Conservation (phyloP, 202 grass and related monocot genomes). For the Setaria italica region DNA sequence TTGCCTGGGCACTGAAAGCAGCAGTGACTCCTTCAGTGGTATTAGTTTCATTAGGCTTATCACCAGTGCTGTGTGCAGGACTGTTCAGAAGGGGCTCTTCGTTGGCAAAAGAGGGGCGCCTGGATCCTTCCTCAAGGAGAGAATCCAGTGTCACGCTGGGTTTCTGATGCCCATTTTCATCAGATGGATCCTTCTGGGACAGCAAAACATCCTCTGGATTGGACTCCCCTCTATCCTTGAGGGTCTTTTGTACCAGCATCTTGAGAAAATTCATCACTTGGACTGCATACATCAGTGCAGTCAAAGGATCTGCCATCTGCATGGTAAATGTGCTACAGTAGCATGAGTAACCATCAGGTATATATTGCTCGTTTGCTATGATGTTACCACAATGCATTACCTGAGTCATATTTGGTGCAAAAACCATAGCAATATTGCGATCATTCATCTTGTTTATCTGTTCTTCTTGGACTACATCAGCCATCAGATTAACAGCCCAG, state of each 20-base stretch:
- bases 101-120: slow-evolving; percentile 50
- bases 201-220: slow-evolving; percentile 56
- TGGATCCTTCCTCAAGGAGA: slow-evolving; percentile 53
- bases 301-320: slow-evolving; percentile 96
- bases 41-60: slow-evolving; percentile 41
- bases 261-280: slow-evolving; percentile 99
- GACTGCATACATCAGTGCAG: slow-evolving; percentile 92
- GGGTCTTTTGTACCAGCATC: slow-evolving; percentile 88
- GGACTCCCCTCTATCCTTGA: slow-evolving; percentile 79
- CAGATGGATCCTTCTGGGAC: slow-evolving; percentile 59
- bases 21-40: slow-evolving; percentile 20
- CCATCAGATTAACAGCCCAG: slow-evolving; percentile 96
- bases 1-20: slow-evolving; percentile 25
- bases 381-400: slow-evolving; percentile 38
- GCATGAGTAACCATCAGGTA: neutral
- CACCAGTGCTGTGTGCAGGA: slow-evolving; percentile 43
- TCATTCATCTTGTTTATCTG: slow-evolving; percentile 94
- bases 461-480: slow-evolving; percentile 94
- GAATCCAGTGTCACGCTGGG: slow-evolving; percentile 54
- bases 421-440: slow-evolving; percentile 92
- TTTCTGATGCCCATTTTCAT: slow-evolving; percentile 81
- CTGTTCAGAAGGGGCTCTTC: slow-evolving; percentile 62
- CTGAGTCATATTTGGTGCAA: slow-evolving; percentile 98
- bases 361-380: slow-evolving; percentile 10
- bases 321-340: slow-evolving; percentile 21